Base-by-base conservation (phyloP, 2,329 filamentous ascomycete genomes). In the Paecilomyces formosus region DNA sequence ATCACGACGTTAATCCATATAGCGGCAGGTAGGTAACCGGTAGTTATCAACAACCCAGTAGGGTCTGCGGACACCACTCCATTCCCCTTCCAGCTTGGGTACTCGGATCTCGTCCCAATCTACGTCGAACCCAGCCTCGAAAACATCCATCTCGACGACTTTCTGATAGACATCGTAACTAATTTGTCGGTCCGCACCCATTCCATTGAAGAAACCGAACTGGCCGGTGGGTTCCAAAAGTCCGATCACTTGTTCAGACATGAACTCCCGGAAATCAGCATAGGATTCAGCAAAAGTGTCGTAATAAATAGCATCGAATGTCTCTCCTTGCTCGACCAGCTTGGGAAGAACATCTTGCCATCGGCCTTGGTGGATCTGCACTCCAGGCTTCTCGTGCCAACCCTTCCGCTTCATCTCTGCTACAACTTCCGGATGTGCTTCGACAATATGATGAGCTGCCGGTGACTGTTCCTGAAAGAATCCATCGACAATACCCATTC, bases 241-340 rank as follows among this genome's bases (percentile, higher is more conserved):
- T 0, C 85, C 88, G 31, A 94, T 90, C 11, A 97, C 87, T 65
- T 88, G 86, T 72, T 97, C 94, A 2, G 84, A 88, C 72, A 97
- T 96, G 78, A 97, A 97, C 60, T 86, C 81, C 53, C 88, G 88
- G 28, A 97, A 84, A 71, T 93, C 89, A 1, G 81, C 80, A 74
- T 97, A 99, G 63, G 94, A 90, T 76, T 99, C 94, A 6, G 92
- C 94, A 73, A 97, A 97, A 0, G 94, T 99, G 71, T 99, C 94
- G 69, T 97, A 97, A 78, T 97, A 99, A 65, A 99, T 90, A 28
- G 88, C 90, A 70, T 96, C 90, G 68, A 93, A 92, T 12, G 85
- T 77, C 66, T 88, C 82, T 9, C 88, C 88, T 49, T 85, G 76
- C 60, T 85, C 83, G 0, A 93, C 76, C 7, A 96, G 78, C 55